These are phyloP conservation scores for Apophysomyces trapeziformis DNA, from an alignment of 371 early-diverging fungal genomes.

Conservation along the genomic window DNA sequence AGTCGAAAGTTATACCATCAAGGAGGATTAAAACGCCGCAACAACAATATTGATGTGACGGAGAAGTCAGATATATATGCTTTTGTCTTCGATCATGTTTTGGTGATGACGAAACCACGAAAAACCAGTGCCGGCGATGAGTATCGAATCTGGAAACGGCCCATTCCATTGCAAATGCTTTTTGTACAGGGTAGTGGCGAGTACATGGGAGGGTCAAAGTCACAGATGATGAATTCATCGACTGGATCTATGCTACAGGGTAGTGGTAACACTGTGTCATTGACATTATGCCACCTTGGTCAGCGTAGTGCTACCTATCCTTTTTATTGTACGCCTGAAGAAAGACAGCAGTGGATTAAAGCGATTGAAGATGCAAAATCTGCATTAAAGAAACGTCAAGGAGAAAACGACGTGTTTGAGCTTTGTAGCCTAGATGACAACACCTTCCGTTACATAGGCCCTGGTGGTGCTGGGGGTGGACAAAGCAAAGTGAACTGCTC, in stretches of 20 bases:
- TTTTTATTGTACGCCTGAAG: constrained; percentile 67
- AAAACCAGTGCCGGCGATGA: constrained; percentile 56
- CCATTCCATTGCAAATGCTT: constrained; percentile 68
- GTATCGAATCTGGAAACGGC: constrained; percentile 69
- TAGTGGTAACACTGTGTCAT: constrained; percentile 17
- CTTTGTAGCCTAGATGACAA: constrained; percentile 52
- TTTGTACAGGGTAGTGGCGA: constrained; percentile 38
- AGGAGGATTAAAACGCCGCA: constrained; percentile 76
- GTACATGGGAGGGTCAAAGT: constrained; percentile 17
- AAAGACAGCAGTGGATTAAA: constrained; percentile 82
- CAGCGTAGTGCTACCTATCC: constrained; percentile 46
- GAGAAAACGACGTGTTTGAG: constrained; percentile 69
- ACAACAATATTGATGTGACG: constrained; percentile 65
- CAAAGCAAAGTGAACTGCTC: constrained; percentile 72
- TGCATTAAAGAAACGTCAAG: constrained; percentile 44
- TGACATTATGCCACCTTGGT: constrained; percentile 46
- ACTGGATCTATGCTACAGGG: constrained; percentile 13
- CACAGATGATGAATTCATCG: constrained; percentile 10
- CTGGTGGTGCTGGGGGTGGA: constrained; percentile 25
- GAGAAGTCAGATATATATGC: constrained; percentile 75
- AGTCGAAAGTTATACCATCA: constrained; percentile 77
- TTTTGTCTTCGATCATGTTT: constrained; percentile 88
- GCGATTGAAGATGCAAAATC: constrained; percentile 82
- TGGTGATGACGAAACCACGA: constrained; percentile 79
- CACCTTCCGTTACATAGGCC: constrained; percentile 38